A percentile compares a stretch with the other conserved stretches of the same genome.
These are phyloP conservation scores for Phytophthora lateralis DNA, from an alignment of 352 stramenopile genomes.

Conservation along the genomic window DNA sequence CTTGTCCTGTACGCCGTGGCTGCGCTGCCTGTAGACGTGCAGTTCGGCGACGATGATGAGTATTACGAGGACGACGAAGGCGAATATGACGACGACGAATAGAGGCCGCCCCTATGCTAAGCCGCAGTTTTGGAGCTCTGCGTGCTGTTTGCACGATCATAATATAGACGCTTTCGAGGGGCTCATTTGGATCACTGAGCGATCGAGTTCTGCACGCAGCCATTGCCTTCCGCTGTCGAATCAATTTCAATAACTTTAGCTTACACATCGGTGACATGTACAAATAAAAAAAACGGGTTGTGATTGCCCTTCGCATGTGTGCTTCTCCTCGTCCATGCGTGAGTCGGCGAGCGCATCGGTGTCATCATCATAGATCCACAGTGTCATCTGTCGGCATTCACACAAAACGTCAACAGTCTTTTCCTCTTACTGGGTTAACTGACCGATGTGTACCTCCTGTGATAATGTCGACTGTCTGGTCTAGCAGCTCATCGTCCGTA, in stretches of 20 bases:
- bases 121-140: background rate
- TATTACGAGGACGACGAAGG: slow-evolving; percentile 49
- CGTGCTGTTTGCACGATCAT: background rate
- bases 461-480: slow-evolving; percentile 55
- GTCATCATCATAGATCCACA: slow-evolving; percentile 44
- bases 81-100: slow-evolving; percentile 30
- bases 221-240: slow-evolving; percentile 19
- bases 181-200: slow-evolving; percentile 1
- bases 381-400: slow-evolving; percentile 41
- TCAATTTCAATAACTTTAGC: slow-evolving; percentile 53
- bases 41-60: slow-evolving; percentile 48
- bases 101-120: slow-evolving; percentile 11
- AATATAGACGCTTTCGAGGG: background rate
- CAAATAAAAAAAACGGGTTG: slow-evolving; percentile 42
- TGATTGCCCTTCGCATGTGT: slow-evolving; percentile 19
- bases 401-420: slow-evolving; percentile 1
- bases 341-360: background rate
- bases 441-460: slow-evolving; percentile 35
- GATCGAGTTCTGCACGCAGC: slow-evolving; percentile 8
- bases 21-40: slow-evolving; percentile 61
- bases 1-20: slow-evolving; percentile 79
- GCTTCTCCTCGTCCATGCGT: slow-evolving; percentile 23
- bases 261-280: slow-evolving; percentile 43
- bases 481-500: slow-evolving; percentile 63
- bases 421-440: too few relatives aligned